phyloP scores from a whole-genome alignment of 73 alveolate genomes.

The Uronychia binucleata region DNA sequence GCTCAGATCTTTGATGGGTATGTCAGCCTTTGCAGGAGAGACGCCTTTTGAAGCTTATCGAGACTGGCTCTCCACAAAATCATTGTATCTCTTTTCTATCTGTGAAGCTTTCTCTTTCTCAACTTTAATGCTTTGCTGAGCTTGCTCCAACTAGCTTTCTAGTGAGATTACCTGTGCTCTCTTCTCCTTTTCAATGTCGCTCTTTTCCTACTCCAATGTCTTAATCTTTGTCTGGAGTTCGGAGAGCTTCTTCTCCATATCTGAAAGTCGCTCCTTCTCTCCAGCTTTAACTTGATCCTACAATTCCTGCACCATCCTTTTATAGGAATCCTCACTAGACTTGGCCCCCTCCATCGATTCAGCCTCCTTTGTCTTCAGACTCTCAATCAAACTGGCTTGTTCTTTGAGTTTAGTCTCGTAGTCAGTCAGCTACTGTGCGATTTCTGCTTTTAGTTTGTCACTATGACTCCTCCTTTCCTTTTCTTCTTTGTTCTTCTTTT shows the following conservation, averaged over 20 bases:
- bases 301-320: not conserved
- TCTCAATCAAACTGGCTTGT: not conserved
- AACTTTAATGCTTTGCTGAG: not conserved
- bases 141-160: not conserved
- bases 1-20: no score
- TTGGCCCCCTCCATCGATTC: not conserved
- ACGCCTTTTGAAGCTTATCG: no score
- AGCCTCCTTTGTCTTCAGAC: not conserved
- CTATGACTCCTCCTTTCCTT: not conserved
- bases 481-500: not conserved
- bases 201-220: not conserved
- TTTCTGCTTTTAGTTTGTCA: not conserved
- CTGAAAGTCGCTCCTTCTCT: not conserved
- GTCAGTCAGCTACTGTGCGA: not conserved
- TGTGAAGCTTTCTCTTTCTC: no score
- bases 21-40: no score
- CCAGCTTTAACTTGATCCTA: not conserved
- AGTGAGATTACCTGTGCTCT: not conserved
- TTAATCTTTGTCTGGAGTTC: not conserved
- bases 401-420: not conserved
- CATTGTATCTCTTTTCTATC: no score
- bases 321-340: not conserved
- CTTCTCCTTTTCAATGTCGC: not conserved
- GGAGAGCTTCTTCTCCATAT: not conserved
- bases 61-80: no score